phyloP scores from a whole-genome alignment of 2,329 filamentous ascomycete species.

The Alternaria hordeiaustralica region DNA sequence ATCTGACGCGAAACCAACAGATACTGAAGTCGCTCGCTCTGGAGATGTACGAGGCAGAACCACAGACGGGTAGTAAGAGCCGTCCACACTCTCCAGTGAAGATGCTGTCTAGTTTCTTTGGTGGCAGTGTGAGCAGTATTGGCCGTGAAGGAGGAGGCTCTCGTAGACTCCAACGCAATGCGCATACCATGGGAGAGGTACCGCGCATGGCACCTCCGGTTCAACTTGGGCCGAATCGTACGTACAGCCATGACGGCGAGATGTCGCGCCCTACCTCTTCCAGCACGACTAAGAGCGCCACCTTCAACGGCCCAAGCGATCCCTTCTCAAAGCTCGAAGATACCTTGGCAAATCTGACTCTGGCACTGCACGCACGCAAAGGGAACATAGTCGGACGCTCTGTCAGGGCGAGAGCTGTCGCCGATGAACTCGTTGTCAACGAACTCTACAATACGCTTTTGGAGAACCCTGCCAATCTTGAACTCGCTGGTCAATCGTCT shows the following conservation, averaged over 20 bases:
- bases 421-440: conserved; percentile 82
- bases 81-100: conserved; percentile 88
- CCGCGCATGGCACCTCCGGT: conserved; percentile 44
- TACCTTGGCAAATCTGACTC: conserved; percentile 81
- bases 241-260: conserved; percentile 44
- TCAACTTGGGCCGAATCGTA: conserved; percentile 46
- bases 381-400: conserved; percentile 83
- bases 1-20: conserved; percentile 80
- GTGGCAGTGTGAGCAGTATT: conserved; percentile 58
- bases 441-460: conserved; percentile 89
- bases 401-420: conserved; percentile 71
- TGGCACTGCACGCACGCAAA: conserved; percentile 82
- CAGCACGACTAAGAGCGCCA: conserved; percentile 41
- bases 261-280: conserved; percentile 42
- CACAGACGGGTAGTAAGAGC: conserved; percentile 60
- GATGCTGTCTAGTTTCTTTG: conserved; percentile 81
- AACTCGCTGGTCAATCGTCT: conserved; percentile 74
- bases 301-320: conserved; percentile 40
- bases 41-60: conserved; percentile 66
- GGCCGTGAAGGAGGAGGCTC: conserved; percentile 23
- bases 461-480: conserved; percentile 80
- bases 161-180: conserved; percentile 44
- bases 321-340: conserved; percentile 76
- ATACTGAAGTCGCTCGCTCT: conserved; percentile 74
- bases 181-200: conserved; percentile 44